A percentile compares a stretch with the other conserved stretches of the same genome.
Conservation (phyloP, 352 stramenopile genomes). For the Pythium aquatile region DNA sequence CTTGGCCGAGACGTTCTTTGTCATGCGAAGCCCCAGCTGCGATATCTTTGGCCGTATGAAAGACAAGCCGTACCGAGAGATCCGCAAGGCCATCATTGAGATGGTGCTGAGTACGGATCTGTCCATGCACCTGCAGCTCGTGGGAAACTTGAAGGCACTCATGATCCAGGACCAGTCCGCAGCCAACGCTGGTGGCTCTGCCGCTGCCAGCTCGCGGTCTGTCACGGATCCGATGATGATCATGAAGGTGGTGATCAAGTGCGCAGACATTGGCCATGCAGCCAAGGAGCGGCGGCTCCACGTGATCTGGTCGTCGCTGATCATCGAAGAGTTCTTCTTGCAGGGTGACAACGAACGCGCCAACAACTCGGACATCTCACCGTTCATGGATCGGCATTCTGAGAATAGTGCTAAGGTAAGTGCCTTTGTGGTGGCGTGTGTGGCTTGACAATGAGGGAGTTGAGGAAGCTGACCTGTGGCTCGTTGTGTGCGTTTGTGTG, state of each 20-base stretch:
- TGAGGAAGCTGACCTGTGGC: no score
- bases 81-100: constrained; percentile 83
- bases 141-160: constrained; percentile 76
- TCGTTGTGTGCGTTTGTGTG: constrained; percentile 15
- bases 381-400: constrained; percentile 90
- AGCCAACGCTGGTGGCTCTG: background rate
- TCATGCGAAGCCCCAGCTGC: constrained; percentile 66
- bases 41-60: constrained; percentile 84
- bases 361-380: constrained; percentile 85
- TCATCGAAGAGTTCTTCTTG: constrained; percentile 94
- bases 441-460: no score
- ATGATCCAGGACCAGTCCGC: constrained; percentile 58
- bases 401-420: constrained; percentile 85
- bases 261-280: constrained; percentile 92
- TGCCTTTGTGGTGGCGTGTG: background rate
- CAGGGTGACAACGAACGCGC: constrained; percentile 94
- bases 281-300: constrained; percentile 83
- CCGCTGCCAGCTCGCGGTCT: constrained; percentile 12
- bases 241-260: constrained; percentile 88
- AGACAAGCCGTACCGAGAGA: constrained; percentile 71
- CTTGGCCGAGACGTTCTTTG: constrained; percentile 80
- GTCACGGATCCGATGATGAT: constrained; percentile 85
- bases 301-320: constrained; percentile 90
- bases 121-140: constrained; percentile 77
- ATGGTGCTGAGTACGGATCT: constrained; percentile 89